Percentiles rank a stretch among this genome's conserved stretches.
These are phyloP conservation scores for Ophiostoma sp. DNA, from an alignment of 2,329 filamentous ascomycete genomes.

Conservation along the genomic window DNA sequence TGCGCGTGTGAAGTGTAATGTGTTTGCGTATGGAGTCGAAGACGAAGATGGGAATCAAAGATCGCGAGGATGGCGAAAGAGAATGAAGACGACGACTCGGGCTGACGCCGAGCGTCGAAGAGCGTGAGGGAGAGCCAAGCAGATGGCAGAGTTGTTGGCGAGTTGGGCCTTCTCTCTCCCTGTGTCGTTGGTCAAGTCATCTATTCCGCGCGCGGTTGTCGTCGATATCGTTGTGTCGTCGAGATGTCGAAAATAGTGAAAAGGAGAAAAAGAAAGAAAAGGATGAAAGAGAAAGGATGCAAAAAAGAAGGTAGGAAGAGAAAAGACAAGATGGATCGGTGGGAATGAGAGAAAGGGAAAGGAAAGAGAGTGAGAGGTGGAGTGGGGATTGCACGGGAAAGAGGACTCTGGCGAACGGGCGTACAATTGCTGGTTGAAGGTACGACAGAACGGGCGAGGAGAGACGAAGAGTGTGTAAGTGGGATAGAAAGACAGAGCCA, in stretches of 20 bases:
- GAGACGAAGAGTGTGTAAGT: background rate
- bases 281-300: slow-evolving; percentile 30
- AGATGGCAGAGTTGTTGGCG: slow-evolving; percentile 31
- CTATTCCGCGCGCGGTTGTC: slow-evolving; percentile 40
- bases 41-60: too few relatives aligned
- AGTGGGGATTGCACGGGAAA: slow-evolving; percentile 34
- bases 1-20: background rate
- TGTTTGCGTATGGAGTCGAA: background rate
- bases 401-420: slow-evolving; percentile 12
- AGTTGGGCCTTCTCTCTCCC: slow-evolving; percentile 35
- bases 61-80: background rate
- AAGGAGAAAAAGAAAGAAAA: slow-evolving; percentile 25
- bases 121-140: slow-evolving; percentile 6
- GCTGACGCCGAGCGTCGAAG: slow-evolving; percentile 21
- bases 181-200: slow-evolving; percentile 47
- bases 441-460: background rate
- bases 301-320: slow-evolving; percentile 17
- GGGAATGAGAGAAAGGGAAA: background rate
- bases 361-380: background rate
- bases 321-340: background rate
- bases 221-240: slow-evolving; percentile 35
- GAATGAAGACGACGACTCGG: slow-evolving; percentile 12
- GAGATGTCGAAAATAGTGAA: slow-evolving; percentile 32
- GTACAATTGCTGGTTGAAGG: background rate
- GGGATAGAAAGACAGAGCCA: slow-evolving; percentile 3